phyloP scores from a whole-genome alignment of 164 flowering plant species.

The Cinnamomum chago region DNA sequence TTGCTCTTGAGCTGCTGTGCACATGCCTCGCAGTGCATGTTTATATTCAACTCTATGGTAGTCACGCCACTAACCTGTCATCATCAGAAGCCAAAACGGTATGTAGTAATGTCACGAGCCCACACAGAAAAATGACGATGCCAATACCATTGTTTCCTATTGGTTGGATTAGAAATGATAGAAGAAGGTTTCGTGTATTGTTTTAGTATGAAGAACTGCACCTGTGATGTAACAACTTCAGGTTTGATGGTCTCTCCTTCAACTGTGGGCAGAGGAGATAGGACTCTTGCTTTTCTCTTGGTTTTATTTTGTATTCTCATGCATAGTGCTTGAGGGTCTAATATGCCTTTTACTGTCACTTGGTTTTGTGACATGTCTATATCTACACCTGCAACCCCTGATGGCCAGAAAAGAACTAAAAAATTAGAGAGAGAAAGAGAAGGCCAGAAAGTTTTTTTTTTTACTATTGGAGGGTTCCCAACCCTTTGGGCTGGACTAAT shows the following conservation, averaged over 20 bases:
- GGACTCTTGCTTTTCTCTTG: constrained; percentile 68
- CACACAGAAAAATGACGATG: not conserved
- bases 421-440: not conserved
- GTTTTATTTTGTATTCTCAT: constrained; percentile 65
- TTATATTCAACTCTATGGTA: constrained; percentile 72
- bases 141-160: not conserved
- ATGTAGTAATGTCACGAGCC: not conserved
- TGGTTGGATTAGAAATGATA: not conserved
- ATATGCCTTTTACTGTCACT: constrained; percentile 77
- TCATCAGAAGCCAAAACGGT: not conserved
- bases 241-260: constrained; percentile 66
- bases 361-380: constrained; percentile 69
- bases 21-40: constrained; percentile 96
- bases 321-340: constrained; percentile 87
- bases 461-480: too few relatives aligned
- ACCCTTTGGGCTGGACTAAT: too few relatives aligned
- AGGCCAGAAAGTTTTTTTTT: too few relatives aligned
- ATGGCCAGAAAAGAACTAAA: not conserved
- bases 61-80: constrained; percentile 55
- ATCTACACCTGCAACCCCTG: constrained; percentile 45
- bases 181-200: not conserved
- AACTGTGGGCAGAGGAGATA: constrained; percentile 69
- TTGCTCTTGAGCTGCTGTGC: constrained; percentile 81
- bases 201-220: constrained; percentile 11
- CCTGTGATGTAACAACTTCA: constrained; percentile 73